Evolutionary conservation across 1,284 basidiomycete genomes (phyloP).

Genomic region (Gymnopus androsaceus): DNA sequence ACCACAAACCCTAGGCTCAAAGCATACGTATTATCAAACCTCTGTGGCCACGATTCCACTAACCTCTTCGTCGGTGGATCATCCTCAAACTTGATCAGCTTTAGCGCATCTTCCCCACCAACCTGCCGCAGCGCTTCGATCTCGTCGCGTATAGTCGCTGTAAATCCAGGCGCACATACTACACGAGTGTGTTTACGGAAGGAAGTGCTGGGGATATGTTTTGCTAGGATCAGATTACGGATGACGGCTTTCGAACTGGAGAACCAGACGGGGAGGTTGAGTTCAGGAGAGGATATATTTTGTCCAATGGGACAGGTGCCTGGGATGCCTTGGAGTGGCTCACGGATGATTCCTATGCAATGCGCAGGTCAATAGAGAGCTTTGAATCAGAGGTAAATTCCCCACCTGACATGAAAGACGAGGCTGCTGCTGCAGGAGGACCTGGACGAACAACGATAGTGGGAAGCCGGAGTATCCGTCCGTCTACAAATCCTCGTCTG

Average conservation of each 20-base stretch:
- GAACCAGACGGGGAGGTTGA: slow-evolving; percentile 54
- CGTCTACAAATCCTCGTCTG: slow-evolving; percentile 62
- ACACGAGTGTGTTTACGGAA: slow-evolving; percentile 55
- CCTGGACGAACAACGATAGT: slow-evolving; percentile 65
- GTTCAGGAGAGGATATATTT: slow-evolving; percentile 42
- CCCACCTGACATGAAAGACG: slow-evolving; percentile 57
- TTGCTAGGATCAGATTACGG: slow-evolving; percentile 56
- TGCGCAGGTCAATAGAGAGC: not conserved
- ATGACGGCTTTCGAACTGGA: slow-evolving; percentile 56
- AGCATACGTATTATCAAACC: slow-evolving; percentile 47
- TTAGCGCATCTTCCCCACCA: slow-evolving; percentile 39
- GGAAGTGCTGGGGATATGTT: slow-evolving; percentile 46
- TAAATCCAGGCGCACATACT: slow-evolving; percentile 52
- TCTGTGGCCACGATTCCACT: slow-evolving; percentile 50
- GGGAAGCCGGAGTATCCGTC: slow-evolving; percentile 61
- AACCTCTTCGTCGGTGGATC: slow-evolving; percentile 43
- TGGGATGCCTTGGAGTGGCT: slow-evolving; percentile 56
- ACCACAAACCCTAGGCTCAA: slow-evolving; percentile 44
- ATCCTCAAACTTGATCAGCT: slow-evolving; percentile 44
- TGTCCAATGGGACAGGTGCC: slow-evolving; percentile 57
- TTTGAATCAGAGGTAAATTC: not conserved
- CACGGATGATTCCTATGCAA: slow-evolving; percentile 56
- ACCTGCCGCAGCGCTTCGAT: slow-evolving; percentile 44
- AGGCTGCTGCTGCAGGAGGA: slow-evolving; percentile 56
- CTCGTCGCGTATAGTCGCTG: slow-evolving; percentile 47